These are phyloP conservation scores for Pyricularia sp. DNA, from an alignment of 2,329 filamentous ascomycete genomes.

Conservation along the genomic window DNA sequence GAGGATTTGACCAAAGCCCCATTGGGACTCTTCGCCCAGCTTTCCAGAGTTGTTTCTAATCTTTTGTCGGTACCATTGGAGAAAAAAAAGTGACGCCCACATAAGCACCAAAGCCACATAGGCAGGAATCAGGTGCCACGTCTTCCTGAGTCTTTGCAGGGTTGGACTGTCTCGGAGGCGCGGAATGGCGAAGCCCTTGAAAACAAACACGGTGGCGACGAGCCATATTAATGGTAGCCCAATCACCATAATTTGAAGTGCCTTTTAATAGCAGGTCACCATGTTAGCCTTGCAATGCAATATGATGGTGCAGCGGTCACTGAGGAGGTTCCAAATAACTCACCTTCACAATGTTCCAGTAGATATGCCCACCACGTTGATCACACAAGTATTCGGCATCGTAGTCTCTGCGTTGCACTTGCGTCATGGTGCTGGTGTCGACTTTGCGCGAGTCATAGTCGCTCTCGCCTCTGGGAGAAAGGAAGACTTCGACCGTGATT, in stretches of 20 bases:
- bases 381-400: constrained; percentile 6
- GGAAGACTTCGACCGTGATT: constrained; percentile 5
- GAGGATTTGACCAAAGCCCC: constrained; percentile 9
- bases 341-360: constrained; percentile 6
- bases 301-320: background rate
- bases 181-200: constrained; percentile 9
- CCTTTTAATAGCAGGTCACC: background rate
- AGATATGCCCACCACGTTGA: constrained; percentile 7
- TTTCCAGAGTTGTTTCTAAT: constrained; percentile 7
- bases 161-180: constrained; percentile 4
- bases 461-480: constrained; percentile 8
- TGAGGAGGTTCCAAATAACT: background rate
- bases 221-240: constrained; percentile 9
- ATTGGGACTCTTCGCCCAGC: constrained; percentile 5
- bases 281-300: background rate
- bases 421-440: background rate
- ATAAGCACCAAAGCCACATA: constrained; percentile 6
- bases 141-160: background rate
- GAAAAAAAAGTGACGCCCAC: constrained; percentile 6
- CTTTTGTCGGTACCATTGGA: constrained; percentile 5
- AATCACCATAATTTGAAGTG: constrained; percentile 7
- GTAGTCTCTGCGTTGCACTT: background rate
- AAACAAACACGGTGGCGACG: constrained; percentile 7
- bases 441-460: constrained; percentile 6
- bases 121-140: constrained; percentile 6